Evolutionary conservation across 129 eudicot genomes (phyloP).

Genomic region (Saposhnikovia divaricata): DNA sequence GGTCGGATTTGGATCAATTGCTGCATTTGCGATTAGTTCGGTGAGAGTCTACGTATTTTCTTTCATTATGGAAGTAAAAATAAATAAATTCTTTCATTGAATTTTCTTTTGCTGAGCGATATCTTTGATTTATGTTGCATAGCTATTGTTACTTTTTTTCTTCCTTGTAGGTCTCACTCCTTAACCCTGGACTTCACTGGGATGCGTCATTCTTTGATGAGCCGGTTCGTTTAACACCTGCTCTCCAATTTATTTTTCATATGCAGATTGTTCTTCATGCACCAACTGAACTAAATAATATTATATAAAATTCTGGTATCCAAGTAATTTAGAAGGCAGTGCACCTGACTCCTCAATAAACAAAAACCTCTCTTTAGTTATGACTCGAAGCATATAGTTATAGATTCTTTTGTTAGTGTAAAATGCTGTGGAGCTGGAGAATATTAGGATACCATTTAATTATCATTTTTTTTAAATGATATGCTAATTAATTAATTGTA

Average conservation of each 20-base stretch:
- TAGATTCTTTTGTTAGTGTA: neutral
- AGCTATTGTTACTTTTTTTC: slow-evolving; percentile 11
- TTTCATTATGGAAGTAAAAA: neutral
- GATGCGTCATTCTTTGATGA: slow-evolving; percentile 91
- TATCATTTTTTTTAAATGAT: neutral
- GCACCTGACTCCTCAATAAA: neutral
- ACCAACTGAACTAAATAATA: neutral
- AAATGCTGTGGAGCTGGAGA: neutral
- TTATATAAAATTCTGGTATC: neutral
- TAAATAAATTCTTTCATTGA: neutral
- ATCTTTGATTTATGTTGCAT: slow-evolving; percentile 9
- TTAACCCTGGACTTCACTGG: slow-evolving; percentile 86
- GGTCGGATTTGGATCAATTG: slow-evolving; percentile 90
- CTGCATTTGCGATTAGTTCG: slow-evolving; percentile 75
- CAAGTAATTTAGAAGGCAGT: neutral
- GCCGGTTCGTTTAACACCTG: slow-evolving; percentile 54
- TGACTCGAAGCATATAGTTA: neutral
- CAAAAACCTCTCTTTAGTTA: neutral
- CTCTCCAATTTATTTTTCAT: slow-evolving; percentile 3
- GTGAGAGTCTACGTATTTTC: slow-evolving; percentile 27
- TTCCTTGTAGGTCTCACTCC: slow-evolving; percentile 65
- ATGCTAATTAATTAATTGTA: neutral
- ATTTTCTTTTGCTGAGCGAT: slow-evolving; percentile 15
- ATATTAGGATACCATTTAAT: neutral
- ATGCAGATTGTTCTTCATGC: slow-evolving; percentile 4